Percentiles rank a stretch among this genome's conserved stretches.
Conservation (phyloP, 805 yeast species). For the Saturnispora silvae region DNA sequence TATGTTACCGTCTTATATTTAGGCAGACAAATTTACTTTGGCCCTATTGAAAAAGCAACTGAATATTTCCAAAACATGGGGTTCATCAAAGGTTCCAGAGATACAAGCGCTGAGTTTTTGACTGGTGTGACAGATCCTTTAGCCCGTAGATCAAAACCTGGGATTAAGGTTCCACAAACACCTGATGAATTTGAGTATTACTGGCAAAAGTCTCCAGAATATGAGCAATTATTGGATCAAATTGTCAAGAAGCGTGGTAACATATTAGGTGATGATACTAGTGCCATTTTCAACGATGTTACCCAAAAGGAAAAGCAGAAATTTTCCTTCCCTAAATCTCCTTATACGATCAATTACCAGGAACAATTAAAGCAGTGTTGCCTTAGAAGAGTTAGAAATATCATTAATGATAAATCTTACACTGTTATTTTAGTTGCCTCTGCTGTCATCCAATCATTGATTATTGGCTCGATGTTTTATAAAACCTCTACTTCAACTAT, state of each 20-base stretch:
- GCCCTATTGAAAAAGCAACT: constrained; percentile 45
- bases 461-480: constrained; percentile 52
- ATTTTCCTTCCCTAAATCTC: constrained; percentile 30
- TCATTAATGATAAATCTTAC: constrained; percentile 47
- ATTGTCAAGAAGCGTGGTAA: not conserved
- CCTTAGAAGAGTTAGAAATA: constrained; percentile 43
- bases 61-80: constrained; percentile 57
- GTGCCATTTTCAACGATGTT: constrained; percentile 1
- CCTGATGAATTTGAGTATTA: constrained; percentile 50
- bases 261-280: not conserved
- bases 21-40: constrained; percentile 56
- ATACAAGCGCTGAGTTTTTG: constrained; percentile 21
- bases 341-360: constrained; percentile 30
- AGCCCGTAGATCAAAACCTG: constrained; percentile 12
- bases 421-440: constrained; percentile 40
- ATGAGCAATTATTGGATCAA: not conserved
- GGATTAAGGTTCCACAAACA: constrained; percentile 41
- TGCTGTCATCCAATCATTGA: constrained; percentile 44
- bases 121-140: constrained; percentile 14
- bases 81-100: constrained; percentile 23
- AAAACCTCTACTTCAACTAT: constrained; percentile 37
- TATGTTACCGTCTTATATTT: constrained; percentile 49
- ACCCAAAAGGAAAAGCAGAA: constrained; percentile 24
- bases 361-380: constrained; percentile 43
- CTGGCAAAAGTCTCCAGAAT: constrained; percentile 2